These are phyloP conservation scores for Wickerhamiella australiensis DNA, from an alignment of 805 yeast species.

Conservation along the genomic window DNA sequence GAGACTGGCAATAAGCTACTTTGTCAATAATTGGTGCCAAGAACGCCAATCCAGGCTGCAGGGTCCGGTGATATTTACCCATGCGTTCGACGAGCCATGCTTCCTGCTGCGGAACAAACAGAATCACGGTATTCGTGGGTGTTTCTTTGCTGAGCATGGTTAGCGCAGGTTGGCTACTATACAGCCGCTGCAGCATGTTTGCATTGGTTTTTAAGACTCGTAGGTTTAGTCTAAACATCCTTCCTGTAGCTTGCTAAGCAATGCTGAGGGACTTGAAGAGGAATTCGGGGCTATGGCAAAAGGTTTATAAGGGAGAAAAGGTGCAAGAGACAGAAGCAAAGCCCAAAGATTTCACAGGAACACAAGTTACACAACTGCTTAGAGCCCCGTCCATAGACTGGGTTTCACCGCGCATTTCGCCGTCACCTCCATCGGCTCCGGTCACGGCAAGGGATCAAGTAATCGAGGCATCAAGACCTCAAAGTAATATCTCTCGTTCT, in stretches of 20 bases:
- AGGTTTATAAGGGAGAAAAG: background rate
- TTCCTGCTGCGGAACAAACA: constrained; percentile 81
- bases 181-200: background rate
- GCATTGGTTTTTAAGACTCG: background rate
- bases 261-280: constrained; percentile 1
- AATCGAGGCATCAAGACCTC: background rate
- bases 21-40: constrained; percentile 61
- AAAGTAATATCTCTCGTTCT: background rate
- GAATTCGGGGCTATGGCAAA: background rate
- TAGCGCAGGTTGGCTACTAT: constrained; percentile 2
- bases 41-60: constrained; percentile 68
- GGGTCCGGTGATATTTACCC: constrained; percentile 65
- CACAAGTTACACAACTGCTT: background rate
- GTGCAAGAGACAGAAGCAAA: background rate
- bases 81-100: constrained; percentile 86
- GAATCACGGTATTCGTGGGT: constrained; percentile 62
- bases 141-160: constrained; percentile 3
- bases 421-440: too few relatives aligned
- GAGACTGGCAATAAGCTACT: constrained; percentile 68
- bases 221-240: background rate
- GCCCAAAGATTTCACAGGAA: background rate
- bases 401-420: too few relatives aligned
- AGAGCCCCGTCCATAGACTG: background rate
- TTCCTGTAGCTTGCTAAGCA: background rate
- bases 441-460: background rate